These are phyloP conservation scores for Histomonas meleagridis DNA, from an alignment of 208 protist species.

Conservation along the genomic window DNA sequence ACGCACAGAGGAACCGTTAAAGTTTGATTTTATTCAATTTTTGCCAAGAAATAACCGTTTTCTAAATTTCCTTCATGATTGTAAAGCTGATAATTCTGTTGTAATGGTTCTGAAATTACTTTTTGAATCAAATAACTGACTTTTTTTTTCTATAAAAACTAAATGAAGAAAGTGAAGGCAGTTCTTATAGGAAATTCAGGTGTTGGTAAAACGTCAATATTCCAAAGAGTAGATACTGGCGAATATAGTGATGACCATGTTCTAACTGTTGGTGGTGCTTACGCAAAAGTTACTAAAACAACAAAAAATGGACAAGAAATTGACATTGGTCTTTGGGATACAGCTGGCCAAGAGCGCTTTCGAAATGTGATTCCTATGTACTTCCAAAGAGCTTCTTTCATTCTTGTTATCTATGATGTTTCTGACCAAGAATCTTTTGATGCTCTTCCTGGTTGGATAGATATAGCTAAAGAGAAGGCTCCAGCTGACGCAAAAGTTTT, in stretches of 20 bases:
- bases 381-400: background rate
- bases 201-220: background rate
- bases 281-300: background rate
- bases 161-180: background rate
- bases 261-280: background rate
- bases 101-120: too few species aligned
- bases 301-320: background rate
- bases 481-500: background rate
- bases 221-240: background rate
- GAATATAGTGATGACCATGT: background rate
- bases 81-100: too few species aligned
- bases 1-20: too few species aligned
- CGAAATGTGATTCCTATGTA: constrained; percentile 24
- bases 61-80: too few species aligned
- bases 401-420: background rate
- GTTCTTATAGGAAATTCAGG: background rate
- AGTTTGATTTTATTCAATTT: too few species aligned
- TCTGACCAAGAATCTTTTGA: background rate
- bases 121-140: too few species aligned
- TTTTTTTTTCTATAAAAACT: background rate
- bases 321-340: constrained; percentile 3
- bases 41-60: too few species aligned
- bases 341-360: constrained; percentile 14
- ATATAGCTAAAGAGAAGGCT: background rate
- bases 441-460: background rate